A percentile compares a stretch with the other conserved stretches of the same genome.
phyloP scores from a whole-genome alignment of 257 asterid genomes.

The Thymus quinquecostatus region DNA sequence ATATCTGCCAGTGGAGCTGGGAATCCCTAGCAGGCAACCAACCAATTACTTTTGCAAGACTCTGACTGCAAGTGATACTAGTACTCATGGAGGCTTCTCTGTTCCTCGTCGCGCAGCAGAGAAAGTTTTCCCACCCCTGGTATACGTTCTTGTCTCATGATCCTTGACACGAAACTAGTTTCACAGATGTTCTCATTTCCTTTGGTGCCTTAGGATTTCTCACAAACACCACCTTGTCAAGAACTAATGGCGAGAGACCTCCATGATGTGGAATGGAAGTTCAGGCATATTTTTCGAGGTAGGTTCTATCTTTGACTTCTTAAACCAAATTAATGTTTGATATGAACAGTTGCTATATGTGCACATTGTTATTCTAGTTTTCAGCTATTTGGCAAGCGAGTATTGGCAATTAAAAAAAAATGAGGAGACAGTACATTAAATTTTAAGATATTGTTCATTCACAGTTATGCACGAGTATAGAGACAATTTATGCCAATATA shows the following conservation, averaged over 20 bases:
- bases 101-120: conserved; percentile 99
- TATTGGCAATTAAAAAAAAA: neutral
- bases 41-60: conserved; percentile 97
- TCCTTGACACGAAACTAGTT: conserved; percentile 8
- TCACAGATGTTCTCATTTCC: conserved; percentile 29
- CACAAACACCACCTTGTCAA: conserved; percentile 95
- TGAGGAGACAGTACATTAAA: neutral
- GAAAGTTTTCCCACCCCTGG: conserved; percentile 99
- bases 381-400: neutral
- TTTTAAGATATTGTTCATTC: neutral
- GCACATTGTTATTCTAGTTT: neutral
- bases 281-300: conserved; percentile 96
- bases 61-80: conserved; percentile 94
- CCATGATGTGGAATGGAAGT: conserved; percentile 96
- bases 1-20: conserved; percentile 87
- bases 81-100: conserved; percentile 98
- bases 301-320: conserved; percentile 31
- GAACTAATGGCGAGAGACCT: conserved; percentile 98
- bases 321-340: conserved; percentile 8
- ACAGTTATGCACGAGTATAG: neutral
- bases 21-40: conserved; percentile 86
- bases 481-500: neutral
- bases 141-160: conserved; percentile 32
- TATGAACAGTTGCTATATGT: conserved; percentile 4
- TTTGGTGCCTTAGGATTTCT: conserved; percentile 69